Evolutionary conservation across 768 basidiomycete species (phyloP).

Genomic region (Erythrobasidium yunnanense): DNA sequence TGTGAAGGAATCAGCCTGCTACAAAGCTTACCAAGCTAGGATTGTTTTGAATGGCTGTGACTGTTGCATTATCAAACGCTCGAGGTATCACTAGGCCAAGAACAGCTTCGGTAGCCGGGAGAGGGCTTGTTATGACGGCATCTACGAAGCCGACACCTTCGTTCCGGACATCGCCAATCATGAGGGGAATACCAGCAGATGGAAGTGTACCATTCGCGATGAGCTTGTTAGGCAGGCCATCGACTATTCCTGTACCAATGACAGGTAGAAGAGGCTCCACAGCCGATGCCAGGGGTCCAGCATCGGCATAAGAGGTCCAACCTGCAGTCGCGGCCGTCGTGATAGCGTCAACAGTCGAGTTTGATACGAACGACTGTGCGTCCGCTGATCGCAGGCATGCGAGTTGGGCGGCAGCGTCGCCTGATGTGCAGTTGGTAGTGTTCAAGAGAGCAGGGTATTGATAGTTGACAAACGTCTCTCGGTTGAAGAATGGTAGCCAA

Average conservation of each 20-base stretch:
- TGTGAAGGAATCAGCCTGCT: background rate
- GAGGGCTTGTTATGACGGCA: background rate
- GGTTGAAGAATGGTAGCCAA: slow-evolving; percentile 11
- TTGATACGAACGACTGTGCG: background rate
- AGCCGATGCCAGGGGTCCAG: background rate
- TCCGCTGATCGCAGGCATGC: slow-evolving; percentile 4
- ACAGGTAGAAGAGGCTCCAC: slow-evolving; percentile 27
- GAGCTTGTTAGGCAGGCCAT: slow-evolving; percentile 16
- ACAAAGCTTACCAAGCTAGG: background rate
- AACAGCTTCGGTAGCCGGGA: slow-evolving; percentile 4
- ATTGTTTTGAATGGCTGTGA: slow-evolving; percentile 1
- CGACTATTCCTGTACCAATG: slow-evolving; percentile 26
- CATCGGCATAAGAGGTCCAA: background rate
- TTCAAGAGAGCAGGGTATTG: slow-evolving; percentile 12
- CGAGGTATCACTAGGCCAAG: background rate
- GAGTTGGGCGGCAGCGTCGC: background rate
- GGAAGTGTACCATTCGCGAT: slow-evolving; percentile 13
- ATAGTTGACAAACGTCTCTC: slow-evolving; percentile 2
- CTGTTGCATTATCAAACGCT: slow-evolving; percentile 5
- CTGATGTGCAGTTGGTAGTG: background rate
- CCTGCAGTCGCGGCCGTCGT: background rate
- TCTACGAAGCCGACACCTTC: slow-evolving; percentile 28
- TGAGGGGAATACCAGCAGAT: slow-evolving; percentile 1
- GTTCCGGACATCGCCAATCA: slow-evolving; percentile 22
- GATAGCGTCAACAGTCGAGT: background rate